Evolutionary conservation across 2,329 filamentous ascomycete genomes (phyloP).

Genomic region (Capronia americana): DNA sequence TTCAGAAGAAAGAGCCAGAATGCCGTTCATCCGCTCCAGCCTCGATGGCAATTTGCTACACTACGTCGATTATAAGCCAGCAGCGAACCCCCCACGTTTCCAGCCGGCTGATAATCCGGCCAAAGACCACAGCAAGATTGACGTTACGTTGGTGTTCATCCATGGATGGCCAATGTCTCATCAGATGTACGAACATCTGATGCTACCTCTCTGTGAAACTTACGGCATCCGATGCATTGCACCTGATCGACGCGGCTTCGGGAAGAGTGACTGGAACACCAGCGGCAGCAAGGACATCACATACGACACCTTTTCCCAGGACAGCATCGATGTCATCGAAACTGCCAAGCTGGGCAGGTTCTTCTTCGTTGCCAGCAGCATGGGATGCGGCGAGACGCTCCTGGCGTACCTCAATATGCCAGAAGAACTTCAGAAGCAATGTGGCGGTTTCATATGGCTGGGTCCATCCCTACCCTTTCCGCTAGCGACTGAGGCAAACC

Average conservation of each 20-base stretch:
- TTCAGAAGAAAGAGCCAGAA: constrained; percentile 10
- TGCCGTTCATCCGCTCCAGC: constrained; percentile 35
- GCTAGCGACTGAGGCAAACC: constrained; percentile 37
- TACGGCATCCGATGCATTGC: constrained; percentile 43
- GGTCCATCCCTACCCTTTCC: constrained; percentile 40
- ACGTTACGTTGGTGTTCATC: constrained; percentile 41
- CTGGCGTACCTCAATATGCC: constrained; percentile 38
- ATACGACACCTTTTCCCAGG: constrained; percentile 43
- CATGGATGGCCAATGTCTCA: constrained; percentile 45
- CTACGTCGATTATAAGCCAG: constrained; percentile 39
- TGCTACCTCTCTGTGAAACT: constrained; percentile 41
- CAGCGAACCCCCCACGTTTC: constrained; percentile 29
- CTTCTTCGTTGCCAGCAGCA: constrained; percentile 42
- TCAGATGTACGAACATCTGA: constrained; percentile 42
- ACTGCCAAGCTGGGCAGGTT: constrained; percentile 37
- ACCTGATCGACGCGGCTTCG: constrained; percentile 44
- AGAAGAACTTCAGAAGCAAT: constrained; percentile 27
- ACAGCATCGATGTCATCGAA: constrained; percentile 40
- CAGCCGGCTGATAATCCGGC: constrained; percentile 19
- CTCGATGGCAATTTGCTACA: constrained; percentile 33
- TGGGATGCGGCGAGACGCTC: constrained; percentile 43
- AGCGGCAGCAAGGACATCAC: constrained; percentile 36
- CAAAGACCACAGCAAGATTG: constrained; percentile 13
- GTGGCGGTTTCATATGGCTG: constrained; percentile 42
- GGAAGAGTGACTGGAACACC: constrained; percentile 44